These are phyloP conservation scores for Ambrosia artemisiifolia DNA, from an alignment of 129 eudicot genomes.

Conservation along the genomic window DNA sequence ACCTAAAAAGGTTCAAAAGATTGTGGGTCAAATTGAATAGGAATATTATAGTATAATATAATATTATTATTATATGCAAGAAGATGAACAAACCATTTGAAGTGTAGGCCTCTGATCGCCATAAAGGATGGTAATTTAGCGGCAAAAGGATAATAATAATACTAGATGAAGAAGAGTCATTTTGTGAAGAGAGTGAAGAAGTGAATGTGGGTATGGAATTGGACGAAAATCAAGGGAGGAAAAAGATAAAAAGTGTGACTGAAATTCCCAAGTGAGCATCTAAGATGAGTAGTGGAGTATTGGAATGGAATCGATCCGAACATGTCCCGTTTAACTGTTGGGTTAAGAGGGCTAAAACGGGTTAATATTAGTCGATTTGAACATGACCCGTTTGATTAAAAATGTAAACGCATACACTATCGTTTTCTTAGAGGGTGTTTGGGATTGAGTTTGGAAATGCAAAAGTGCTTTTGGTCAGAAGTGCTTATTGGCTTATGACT, in stretches of 20 bases:
- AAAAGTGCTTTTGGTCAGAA: too few relatives aligned
- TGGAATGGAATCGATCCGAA: too few relatives aligned
- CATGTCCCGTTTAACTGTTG: too few relatives aligned
- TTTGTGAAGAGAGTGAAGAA: constrained; percentile 8
- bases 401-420: too few relatives aligned
- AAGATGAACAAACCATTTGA: constrained; percentile 54
- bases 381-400: too few relatives aligned
- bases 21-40: background rate
- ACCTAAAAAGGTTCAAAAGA: constrained; percentile 49
- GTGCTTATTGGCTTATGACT: too few relatives aligned
- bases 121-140: constrained; percentile 28
- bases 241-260: constrained; percentile 16
- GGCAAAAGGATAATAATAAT: constrained; percentile 30
- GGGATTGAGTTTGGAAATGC: too few relatives aligned
- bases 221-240: constrained; percentile 18
- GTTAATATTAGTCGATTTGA: too few relatives aligned
- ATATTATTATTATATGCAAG: background rate
- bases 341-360: too few relatives aligned
- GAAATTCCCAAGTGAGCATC: constrained; percentile 27
- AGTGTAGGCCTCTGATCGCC: constrained; percentile 70
- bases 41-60: too few relatives aligned
- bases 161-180: constrained; percentile 20
- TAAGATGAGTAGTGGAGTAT: background rate
- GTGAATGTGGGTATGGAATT: constrained; percentile 21
- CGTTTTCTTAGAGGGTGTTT: too few relatives aligned